A percentile compares a stretch with the other conserved stretches of the same genome.
phyloP scores from a whole-genome alignment of 805 yeast species.

The Cyberlindnera meyerae region DNA sequence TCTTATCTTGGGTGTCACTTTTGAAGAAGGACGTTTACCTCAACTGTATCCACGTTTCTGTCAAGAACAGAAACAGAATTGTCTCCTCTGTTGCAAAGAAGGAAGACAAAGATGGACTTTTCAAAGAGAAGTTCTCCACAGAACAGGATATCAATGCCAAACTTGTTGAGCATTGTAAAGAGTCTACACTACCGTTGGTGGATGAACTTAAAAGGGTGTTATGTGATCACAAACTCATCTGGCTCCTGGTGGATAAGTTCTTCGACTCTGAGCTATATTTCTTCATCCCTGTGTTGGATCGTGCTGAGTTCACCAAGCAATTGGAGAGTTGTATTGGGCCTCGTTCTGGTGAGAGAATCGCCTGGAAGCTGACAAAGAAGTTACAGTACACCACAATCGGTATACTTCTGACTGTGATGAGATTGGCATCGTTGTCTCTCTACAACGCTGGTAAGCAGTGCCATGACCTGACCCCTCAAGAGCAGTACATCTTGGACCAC shows the following conservation, averaged over 20 bases:
- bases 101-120: conserved; percentile 1
- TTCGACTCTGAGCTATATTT: conserved; percentile 21
- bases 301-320: conserved; percentile 12
- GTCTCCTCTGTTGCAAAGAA: background rate
- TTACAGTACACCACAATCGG: conserved; percentile 20
- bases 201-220: conserved; percentile 6
- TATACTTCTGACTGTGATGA: conserved; percentile 19
- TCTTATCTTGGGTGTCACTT: conserved; percentile 24
- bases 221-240: conserved; percentile 18
- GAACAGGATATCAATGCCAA: conserved; percentile 7
- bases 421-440: conserved; percentile 19
- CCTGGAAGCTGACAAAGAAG: conserved; percentile 16
- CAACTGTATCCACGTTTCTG: conserved; percentile 13
- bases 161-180: conserved; percentile 1
- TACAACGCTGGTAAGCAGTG: conserved; percentile 19
- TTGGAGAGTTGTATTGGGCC: conserved; percentile 17
- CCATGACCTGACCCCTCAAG: conserved; percentile 7
- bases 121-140: conserved; percentile 6
- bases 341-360: conserved; percentile 2
- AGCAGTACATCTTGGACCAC: conserved; percentile 18
- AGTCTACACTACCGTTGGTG: conserved; percentile 2
- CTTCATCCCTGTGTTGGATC: conserved; percentile 20
- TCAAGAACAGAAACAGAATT: conserved; percentile 7
- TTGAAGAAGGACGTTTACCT: conserved; percentile 23
- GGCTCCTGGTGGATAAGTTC: conserved; percentile 24